Evolutionary conservation across 441 rosid genomes (phyloP).

Genomic region (Mallotus japonicus): DNA sequence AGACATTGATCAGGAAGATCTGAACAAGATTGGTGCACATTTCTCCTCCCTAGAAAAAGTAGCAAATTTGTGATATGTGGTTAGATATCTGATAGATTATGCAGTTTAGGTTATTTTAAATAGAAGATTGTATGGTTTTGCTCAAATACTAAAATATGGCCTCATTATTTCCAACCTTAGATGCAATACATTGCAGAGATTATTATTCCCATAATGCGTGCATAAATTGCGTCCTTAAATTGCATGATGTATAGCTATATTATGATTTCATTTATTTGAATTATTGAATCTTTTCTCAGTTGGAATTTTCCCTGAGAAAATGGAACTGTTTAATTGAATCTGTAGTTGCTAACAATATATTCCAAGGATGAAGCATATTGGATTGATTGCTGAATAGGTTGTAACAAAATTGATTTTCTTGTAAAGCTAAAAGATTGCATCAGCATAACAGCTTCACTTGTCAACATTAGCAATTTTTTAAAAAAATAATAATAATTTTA

Average conservation of each 20-base stretch:
- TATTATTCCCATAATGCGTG: not conserved
- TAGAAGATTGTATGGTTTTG: slow-evolving; percentile 11
- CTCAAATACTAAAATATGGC: slow-evolving; percentile 19
- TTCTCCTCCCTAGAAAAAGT: slow-evolving; percentile 52
- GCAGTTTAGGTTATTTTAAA: slow-evolving; percentile 15
- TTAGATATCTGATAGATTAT: slow-evolving; percentile 13
- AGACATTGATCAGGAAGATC: slow-evolving; percentile 58
- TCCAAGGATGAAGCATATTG: not conserved
- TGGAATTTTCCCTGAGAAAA: no score
- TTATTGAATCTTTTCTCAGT: no score
- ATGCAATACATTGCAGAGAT: not conserved
- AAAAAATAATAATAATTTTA: no score
- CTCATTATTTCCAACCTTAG: not conserved
- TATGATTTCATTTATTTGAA: no score
- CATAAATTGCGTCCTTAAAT: not conserved
- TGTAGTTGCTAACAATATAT: not conserved
- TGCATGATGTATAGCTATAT: no score
- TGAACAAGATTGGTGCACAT: slow-evolving; percentile 40
- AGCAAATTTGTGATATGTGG: slow-evolving; percentile 39
- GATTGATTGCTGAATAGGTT: not conserved
- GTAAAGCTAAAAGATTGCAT: not conserved
- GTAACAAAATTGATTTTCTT: not conserved
- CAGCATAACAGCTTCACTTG: not conserved
- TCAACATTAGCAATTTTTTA: not conserved
- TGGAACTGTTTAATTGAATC: no score